Evolutionary conservation across 129 eudicot genomes (phyloP).

Genomic region (Pulicaria dysenterica): DNA sequence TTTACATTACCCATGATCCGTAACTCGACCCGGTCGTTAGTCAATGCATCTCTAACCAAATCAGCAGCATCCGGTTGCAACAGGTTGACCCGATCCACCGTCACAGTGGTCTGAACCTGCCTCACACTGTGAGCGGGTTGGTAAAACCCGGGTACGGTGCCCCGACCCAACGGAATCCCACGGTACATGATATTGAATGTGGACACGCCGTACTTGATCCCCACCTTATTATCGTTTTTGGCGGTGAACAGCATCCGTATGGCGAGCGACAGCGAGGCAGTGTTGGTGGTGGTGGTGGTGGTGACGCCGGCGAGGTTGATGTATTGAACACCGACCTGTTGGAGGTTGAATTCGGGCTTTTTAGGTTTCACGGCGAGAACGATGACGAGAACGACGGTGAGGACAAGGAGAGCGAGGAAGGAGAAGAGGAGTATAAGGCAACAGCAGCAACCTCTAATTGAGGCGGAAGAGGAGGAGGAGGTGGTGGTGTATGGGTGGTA

Average conservation of each 20-base stretch:
- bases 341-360: slow-evolving; percentile 83
- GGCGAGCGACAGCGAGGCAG: slow-evolving; percentile 65
- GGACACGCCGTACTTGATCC: slow-evolving; percentile 78
- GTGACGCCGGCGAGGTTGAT: slow-evolving; percentile 53
- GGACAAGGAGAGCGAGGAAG: slow-evolving; percentile 64
- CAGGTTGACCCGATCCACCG: slow-evolving; percentile 72
- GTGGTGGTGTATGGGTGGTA: slow-evolving; percentile 33
- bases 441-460: slow-evolving; percentile 90
- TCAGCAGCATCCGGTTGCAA: slow-evolving; percentile 76
- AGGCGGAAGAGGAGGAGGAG: slow-evolving; percentile 57
- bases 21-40: slow-evolving; percentile 82
- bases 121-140: slow-evolving; percentile 79
- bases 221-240: slow-evolving; percentile 70
- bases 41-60: slow-evolving; percentile 61
- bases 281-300: slow-evolving; percentile 30
- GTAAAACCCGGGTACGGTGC: slow-evolving; percentile 63
- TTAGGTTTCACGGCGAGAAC: slow-evolving; percentile 78
- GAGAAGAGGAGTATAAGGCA: slow-evolving; percentile 83
- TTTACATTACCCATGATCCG: slow-evolving; percentile 83
- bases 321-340: slow-evolving; percentile 70
- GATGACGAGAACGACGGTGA: slow-evolving; percentile 71
- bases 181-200: slow-evolving; percentile 80
- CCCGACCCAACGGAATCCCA: slow-evolving; percentile 82
- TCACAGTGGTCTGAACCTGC: slow-evolving; percentile 50
- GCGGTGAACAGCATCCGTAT: slow-evolving; percentile 66